These are phyloP conservation scores for Lasiosphaeriaceae sp. DNA, from an alignment of 495 filamentous ascomycete species.

Conservation along the genomic window DNA sequence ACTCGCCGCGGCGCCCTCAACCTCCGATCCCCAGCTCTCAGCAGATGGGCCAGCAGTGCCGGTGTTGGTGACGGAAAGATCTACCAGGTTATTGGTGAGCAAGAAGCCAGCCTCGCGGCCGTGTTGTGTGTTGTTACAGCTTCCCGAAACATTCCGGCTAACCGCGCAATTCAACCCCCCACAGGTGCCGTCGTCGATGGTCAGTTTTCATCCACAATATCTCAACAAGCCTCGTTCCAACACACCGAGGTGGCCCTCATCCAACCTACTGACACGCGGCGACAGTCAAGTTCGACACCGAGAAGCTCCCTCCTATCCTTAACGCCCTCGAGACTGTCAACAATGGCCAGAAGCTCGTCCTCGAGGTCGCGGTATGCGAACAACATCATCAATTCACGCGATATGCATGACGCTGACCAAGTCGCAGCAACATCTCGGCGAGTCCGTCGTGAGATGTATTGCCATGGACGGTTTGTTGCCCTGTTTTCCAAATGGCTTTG, in stretches of 20 bases:
- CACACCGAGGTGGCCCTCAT: constrained; percentile 2
- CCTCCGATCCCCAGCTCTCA: constrained; percentile 55
- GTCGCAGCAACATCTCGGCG: constrained; percentile 93
- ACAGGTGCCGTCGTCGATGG: constrained; percentile 74
- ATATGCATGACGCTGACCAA: constrained; percentile 37
- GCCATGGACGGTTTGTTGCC: constrained; percentile 95
- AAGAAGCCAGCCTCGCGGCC: background rate
- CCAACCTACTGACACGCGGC: constrained; percentile 21
- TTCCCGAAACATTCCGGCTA: constrained; percentile 19
- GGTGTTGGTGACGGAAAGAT: constrained; percentile 70
- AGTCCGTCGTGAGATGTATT: constrained; percentile 99
- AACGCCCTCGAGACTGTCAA: constrained; percentile 92
- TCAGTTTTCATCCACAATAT: constrained; percentile 39
- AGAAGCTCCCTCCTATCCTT: constrained; percentile 93
- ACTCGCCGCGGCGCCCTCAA: constrained; percentile 63
- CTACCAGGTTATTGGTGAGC: constrained; percentile 61
- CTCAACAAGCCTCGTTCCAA: constrained; percentile 4
- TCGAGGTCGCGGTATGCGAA: constrained; percentile 88
- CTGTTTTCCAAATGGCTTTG: constrained; percentile 8
- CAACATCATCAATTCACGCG: background rate
- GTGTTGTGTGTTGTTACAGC: constrained; percentile 4
- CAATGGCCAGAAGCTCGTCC: constrained; percentile 87
- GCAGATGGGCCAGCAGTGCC: constrained; percentile 68
- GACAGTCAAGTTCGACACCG: constrained; percentile 85
- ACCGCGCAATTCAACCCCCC: constrained; percentile 37